Evolutionary conservation across 2,329 filamentous ascomycete genomes (phyloP), one percentile per base, ranked within the genome.

Genomic region (Stagonosporopsis tanaceti): DNA sequence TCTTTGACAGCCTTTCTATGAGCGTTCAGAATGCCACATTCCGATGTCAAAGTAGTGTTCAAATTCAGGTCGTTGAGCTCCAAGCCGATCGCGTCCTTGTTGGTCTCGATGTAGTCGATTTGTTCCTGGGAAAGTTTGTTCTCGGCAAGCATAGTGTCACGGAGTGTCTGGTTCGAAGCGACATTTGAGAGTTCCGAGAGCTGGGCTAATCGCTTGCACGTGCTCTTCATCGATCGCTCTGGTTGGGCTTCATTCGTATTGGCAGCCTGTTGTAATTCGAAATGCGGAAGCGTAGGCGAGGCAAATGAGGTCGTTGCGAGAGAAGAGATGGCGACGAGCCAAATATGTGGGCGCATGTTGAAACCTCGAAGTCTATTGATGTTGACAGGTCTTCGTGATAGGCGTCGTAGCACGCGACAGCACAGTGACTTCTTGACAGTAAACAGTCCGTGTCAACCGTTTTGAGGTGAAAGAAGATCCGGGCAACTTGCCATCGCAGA

Each of bases 161-260:
- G 51, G n/a, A 24, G 42, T 9, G 69, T 72, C 35, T 69, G 64
- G 41, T 73, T 71, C 50, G 61, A 55, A 17, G 67, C 66, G 41
- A 72, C 63, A 2, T 61, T 57, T 17, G 65, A 67, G 41, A 74
- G 61, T 5, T 52, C 46, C 2, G 59, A 64, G n/a, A 74, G 58
- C 7, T 53, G 61, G 28, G 46, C 47, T 37, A 74, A 61, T 15
- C 64, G 59, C 30, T 54, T 62, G 52, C 72, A 74, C n/a, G 57
- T 50, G 22, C 35, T 47, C 24, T 50, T 20, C 6, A 52, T 12
- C 14, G 35, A 41, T 46, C 25, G 47, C 14, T 40, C 34, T 17
- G 28, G 22, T 27, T 40, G 24, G 34, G 22, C 40, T 27, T 22
- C 17, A 27, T 58, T 42, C 17, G 50, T 20, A 12, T 9, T 50